Evolutionary conservation across 2,329 filamentous ascomycete species (phyloP), one percentile per base, ranked within the genome.

Genomic region (Scleromitrula shiraiana): DNA sequence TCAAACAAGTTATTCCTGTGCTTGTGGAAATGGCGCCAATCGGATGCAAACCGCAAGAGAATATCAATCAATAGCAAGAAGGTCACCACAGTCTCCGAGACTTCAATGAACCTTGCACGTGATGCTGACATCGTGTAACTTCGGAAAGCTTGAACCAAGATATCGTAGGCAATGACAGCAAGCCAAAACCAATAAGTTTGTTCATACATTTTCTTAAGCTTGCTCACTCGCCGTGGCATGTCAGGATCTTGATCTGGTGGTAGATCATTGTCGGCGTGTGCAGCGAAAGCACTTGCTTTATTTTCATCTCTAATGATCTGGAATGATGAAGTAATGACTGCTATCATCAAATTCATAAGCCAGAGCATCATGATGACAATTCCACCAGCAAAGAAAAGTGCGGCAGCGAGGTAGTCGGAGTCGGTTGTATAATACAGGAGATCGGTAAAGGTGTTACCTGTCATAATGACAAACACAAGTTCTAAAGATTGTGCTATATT

Each of bases 231-330:
- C 70, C 75, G 59, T 58, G 64, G 50, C 51, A 62, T 30, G 58
- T 59, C 42, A 64, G 61, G 12, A 65, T 67, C 53, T 32, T 58
- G 49, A 5, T 53, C 50, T 8, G 50, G 52, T n/a, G 57, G 50
- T 37, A 59, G 50, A 17, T 52, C 54, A 44, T 76, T 76, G 32
- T 87, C 77, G 50, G 87, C 77, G 49, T 88, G 79, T 10, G 81
- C 80, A 4, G 89, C 90, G 65, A 98, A 98, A 3, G 94, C 93
- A 69, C 90, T 96, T 26, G 85, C 82, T 66, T 85, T 90, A 68
- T 88, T 95, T 65, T 98, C 93, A 70, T 98, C 94, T 54, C 93
- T 81, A 59, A 98, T 98, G 56, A 98, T 87, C 64, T 98, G 93
- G 62, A 98, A 98, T 1, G 91, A 96, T 5, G 93, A 95, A 0